These are phyloP conservation scores for Cystofilobasidium macerans DNA, from an alignment of 768 basidiomycete species.

Conservation along the genomic window DNA sequence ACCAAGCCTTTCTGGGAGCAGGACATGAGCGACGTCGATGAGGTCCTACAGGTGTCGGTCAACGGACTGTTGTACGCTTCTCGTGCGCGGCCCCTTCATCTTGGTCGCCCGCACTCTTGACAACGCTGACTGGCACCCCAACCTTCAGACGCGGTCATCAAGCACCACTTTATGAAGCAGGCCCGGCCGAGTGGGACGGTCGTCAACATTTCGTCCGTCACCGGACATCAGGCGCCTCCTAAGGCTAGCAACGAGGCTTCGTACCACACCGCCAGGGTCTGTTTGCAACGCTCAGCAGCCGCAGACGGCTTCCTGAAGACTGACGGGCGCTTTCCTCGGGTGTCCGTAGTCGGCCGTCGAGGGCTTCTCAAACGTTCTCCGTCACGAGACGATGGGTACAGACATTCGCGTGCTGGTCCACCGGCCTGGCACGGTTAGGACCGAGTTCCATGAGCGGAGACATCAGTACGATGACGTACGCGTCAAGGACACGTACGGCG, in stretches of 20 bases:
- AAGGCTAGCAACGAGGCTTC: background rate
- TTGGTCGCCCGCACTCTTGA: no score
- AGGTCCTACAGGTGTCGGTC: background rate
- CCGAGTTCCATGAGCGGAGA: background rate
- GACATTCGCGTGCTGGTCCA: background rate
- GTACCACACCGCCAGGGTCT: background rate
- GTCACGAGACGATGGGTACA: background rate
- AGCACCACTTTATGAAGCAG: background rate
- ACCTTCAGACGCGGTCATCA: background rate
- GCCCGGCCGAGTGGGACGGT: background rate
- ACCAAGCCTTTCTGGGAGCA: background rate
- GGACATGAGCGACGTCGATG: background rate
- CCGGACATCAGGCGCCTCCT: background rate
- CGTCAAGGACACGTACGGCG: background rate
- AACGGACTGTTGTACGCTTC: background rate
- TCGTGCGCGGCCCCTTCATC: background rate
- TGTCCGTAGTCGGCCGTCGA: background rate
- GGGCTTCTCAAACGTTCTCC: background rate
- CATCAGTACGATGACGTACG: background rate
- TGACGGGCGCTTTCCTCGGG: background rate
- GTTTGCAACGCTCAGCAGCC: background rate
- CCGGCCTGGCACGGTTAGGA: background rate
- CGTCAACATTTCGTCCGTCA: constrained; percentile 2
- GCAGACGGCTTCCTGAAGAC: background rate
- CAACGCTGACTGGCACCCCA: no score